These are phyloP conservation scores for Rhododendron griersonianum DNA, from an alignment of 148 eudicot genomes.

Conservation along the genomic window DNA sequence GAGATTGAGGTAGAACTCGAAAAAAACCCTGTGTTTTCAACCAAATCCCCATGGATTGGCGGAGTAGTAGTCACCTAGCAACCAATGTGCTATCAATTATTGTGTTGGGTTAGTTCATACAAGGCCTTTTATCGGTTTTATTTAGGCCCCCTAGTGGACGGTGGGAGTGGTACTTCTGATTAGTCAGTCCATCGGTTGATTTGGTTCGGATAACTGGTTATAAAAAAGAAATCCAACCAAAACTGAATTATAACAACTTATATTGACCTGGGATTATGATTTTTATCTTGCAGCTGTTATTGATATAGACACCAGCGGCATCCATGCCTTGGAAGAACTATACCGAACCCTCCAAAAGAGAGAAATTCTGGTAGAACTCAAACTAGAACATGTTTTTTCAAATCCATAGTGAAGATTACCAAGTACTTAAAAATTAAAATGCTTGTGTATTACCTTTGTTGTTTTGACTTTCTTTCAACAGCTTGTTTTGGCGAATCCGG, in stretches of 20 bases:
- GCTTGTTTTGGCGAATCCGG: constrained; percentile 63
- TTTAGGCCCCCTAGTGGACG: not conserved
- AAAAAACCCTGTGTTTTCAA: not conserved
- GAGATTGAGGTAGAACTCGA: constrained; percentile 35
- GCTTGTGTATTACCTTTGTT: not conserved
- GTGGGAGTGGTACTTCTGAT: no score
- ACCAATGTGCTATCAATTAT: not conserved
- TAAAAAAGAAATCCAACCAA: not conserved
- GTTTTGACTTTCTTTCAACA: constrained; percentile 9
- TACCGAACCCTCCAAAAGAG: constrained; percentile 46
- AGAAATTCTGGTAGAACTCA: constrained; percentile 39
- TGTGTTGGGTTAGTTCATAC: not conserved
- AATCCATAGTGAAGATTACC: not conserved
- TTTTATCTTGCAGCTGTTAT: constrained; percentile 50
- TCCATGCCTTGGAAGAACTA: constrained; percentile 64
- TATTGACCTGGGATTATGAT: not conserved
- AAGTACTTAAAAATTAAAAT: not conserved
- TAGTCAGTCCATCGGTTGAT: not conserved
- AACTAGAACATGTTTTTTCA: not conserved
- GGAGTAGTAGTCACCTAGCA: not conserved
- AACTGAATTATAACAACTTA: not conserved
- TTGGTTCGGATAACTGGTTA: fast-evolving
- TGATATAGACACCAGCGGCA: constrained; percentile 73
- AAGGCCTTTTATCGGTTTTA: not conserved
- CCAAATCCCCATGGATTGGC: not conserved